These are phyloP conservation scores for Apodospora peruviana DNA, from an alignment of 495 filamentous ascomycete genomes.

Conservation along the genomic window DNA sequence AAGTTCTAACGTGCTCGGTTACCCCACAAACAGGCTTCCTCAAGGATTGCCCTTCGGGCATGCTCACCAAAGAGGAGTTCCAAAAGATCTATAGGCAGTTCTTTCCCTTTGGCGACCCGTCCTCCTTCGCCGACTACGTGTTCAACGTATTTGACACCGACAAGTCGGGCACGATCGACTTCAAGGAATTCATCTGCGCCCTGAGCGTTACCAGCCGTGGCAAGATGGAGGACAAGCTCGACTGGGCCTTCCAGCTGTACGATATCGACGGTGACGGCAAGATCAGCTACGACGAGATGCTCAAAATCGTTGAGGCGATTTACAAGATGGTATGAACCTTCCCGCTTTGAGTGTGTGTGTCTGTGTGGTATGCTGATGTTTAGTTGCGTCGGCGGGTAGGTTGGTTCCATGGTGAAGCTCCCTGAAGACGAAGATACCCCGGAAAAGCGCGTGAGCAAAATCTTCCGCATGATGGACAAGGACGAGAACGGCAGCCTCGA, in stretches of 20 bases:
- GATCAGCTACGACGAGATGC: slow-evolving; percentile 98
- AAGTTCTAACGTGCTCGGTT: too few species aligned
- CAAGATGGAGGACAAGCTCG: slow-evolving; percentile 98
- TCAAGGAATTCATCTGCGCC: slow-evolving; percentile 99
- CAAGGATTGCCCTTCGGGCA: slow-evolving; percentile 95
- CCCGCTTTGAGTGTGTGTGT: slow-evolving; percentile 8
- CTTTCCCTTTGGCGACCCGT: slow-evolving; percentile 97
- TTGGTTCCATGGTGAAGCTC: slow-evolving; percentile 98
- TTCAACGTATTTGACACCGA: slow-evolving; percentile 99
- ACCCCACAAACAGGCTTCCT: slow-evolving; percentile 75
- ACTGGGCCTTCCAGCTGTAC: slow-evolving; percentile 99
- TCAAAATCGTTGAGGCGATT: slow-evolving; percentile 96
- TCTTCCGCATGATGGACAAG: slow-evolving; percentile 99
- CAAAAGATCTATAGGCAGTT: slow-evolving; percentile 99
- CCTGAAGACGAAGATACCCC: slow-evolving; percentile 98
- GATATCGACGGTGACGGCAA: slow-evolving; percentile 98
- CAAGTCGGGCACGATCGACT: slow-evolving; percentile 95
- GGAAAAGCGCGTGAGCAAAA: slow-evolving; percentile 95
- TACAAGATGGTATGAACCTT: slow-evolving; percentile 98
- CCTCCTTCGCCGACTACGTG: slow-evolving; percentile 95
- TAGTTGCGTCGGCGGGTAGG: slow-evolving; percentile 43
- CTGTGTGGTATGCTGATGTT: neutral
- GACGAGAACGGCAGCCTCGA: slow-evolving; percentile 92
- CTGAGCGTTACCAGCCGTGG: slow-evolving; percentile 93
- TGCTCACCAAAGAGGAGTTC: slow-evolving; percentile 95